Percentiles rank a stretch among this genome's conserved stretches.
phyloP scores from a whole-genome alignment of 2,329 filamentous ascomycete genomes.

The Podosphaera xanthii region DNA sequence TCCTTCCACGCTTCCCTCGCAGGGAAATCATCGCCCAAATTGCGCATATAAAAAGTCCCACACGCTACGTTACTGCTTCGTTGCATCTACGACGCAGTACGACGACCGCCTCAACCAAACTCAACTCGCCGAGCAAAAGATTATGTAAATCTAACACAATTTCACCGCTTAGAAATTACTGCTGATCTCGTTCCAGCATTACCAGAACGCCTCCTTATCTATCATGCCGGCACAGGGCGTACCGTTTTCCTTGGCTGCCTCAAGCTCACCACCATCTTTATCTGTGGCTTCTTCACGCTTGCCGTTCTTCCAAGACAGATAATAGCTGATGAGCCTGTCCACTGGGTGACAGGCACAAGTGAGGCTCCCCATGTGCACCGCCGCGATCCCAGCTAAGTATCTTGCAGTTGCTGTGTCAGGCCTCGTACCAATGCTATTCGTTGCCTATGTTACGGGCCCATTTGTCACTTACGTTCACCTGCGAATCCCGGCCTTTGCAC shows the following conservation, averaged over 20 bases:
- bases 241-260: slow-evolving; percentile 46
- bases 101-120: too few relatives aligned
- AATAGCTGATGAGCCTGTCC: slow-evolving; percentile 9
- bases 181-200: slow-evolving; percentile 19
- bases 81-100: too few relatives aligned
- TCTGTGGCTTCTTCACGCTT: slow-evolving; percentile 42
- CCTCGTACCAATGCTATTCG: slow-evolving; percentile 38
- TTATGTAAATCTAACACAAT: too few relatives aligned
- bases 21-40: too few relatives aligned
- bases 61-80: too few relatives aligned
- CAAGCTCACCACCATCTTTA: slow-evolving; percentile 47
- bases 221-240: slow-evolving; percentile 46
- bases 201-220: slow-evolving; percentile 42
- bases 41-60: too few relatives aligned
- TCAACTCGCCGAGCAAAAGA: too few relatives aligned
- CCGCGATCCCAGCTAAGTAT: not conserved
- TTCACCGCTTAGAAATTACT: not conserved
- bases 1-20: too few relatives aligned
- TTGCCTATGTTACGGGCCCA: slow-evolving; percentile 41
- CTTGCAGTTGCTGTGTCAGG: slow-evolving; percentile 20
- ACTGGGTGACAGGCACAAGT: slow-evolving; percentile 13
- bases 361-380: not conserved
- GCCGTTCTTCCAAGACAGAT: slow-evolving; percentile 28
- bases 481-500: slow-evolving; percentile 40
- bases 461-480: slow-evolving; percentile 54